Evolutionary conservation across 2,329 filamentous ascomycete genomes (phyloP), one percentile per base, ranked within the genome.

Genomic region (Monilinia fructicola): DNA sequence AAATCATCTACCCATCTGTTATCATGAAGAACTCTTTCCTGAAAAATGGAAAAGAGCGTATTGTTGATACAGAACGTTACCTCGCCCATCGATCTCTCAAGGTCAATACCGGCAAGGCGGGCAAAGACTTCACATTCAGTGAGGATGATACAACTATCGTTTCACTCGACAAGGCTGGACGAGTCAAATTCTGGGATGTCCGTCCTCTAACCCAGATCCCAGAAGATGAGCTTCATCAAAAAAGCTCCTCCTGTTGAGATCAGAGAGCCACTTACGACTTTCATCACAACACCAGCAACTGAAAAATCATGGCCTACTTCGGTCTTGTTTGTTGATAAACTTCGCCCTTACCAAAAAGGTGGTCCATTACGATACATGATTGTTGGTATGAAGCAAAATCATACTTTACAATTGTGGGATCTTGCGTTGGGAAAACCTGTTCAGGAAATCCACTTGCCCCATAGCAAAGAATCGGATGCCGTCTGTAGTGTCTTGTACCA

Each of bases 241-340:
- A 70, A 71, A 38, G 48, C 54, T 11, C 50, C 56, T 35, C 62
- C 87, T 0, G 82, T 92, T 58, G 92, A 97, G 78, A 86, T 98
- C 68, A 92, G 91, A 73, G 89, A 92, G 70, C 93, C 95, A 6
- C 79, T 98, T 70, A 86, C 95, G 80, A 96, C 92, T 40, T 86
- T 97, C 73, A 90, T 89, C 54, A 97, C 93, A 56, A 94, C 91
- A 7, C 90, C 91, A 10, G 90, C 94, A 61, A 88, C 88, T 38
- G 95, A 97, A 77, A 97, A 98, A 81, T 93, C 93, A 5, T 97
- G 93, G 89, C 94, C 96, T 9, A 98, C 94, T 3, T 98, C 95
- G 31, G 92, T 99, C 67, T 85, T 97, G 77, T 90, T 99, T 78
- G 88, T 99, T 73, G 95, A 99, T 80, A 99, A 98, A 83, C 88